Evolutionary conservation across 768 basidiomycete genomes (phyloP).

Genomic region (Gelatoporia subvermispora): DNA sequence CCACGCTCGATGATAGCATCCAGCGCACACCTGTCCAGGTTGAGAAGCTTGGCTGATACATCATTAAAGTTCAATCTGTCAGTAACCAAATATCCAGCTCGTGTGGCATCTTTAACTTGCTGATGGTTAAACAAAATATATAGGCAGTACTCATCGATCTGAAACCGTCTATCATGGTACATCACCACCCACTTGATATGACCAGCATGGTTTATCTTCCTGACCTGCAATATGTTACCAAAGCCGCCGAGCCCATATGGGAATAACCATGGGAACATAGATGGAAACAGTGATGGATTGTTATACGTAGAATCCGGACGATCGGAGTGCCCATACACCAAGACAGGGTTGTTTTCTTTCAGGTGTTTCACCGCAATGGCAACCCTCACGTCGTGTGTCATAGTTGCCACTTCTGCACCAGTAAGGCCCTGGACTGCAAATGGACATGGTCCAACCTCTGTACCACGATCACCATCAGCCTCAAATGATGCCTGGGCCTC

Average conservation of each 20-base stretch:
- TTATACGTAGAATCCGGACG: slow-evolving; percentile 28
- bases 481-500: slow-evolving; percentile 20
- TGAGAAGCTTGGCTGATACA: slow-evolving; percentile 12
- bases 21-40: slow-evolving; percentile 18
- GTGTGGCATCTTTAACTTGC: slow-evolving; percentile 28
- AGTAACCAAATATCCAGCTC: slow-evolving; percentile 22
- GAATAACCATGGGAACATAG: slow-evolving; percentile 38
- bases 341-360: slow-evolving; percentile 18
- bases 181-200: slow-evolving; percentile 28
- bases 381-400: slow-evolving; percentile 16
- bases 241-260: slow-evolving; percentile 36
- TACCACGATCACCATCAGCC: slow-evolving; percentile 25
- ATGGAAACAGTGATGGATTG: slow-evolving; percentile 31
- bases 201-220: neutral
- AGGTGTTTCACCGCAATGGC: slow-evolving; percentile 25
- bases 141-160: slow-evolving; percentile 31
- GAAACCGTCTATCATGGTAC: slow-evolving; percentile 39
- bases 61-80: slow-evolving; percentile 13
- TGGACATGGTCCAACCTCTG: slow-evolving; percentile 26
- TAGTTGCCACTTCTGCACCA: slow-evolving; percentile 14
- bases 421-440: slow-evolving; percentile 35
- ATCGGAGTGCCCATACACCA: slow-evolving; percentile 26
- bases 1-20: slow-evolving; percentile 23
- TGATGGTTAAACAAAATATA: slow-evolving; percentile 36
- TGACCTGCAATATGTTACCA: slow-evolving; percentile 10